Evolutionary conservation across 331 rosid genomes (phyloP).

Genomic region (Quercus tomentella): DNA sequence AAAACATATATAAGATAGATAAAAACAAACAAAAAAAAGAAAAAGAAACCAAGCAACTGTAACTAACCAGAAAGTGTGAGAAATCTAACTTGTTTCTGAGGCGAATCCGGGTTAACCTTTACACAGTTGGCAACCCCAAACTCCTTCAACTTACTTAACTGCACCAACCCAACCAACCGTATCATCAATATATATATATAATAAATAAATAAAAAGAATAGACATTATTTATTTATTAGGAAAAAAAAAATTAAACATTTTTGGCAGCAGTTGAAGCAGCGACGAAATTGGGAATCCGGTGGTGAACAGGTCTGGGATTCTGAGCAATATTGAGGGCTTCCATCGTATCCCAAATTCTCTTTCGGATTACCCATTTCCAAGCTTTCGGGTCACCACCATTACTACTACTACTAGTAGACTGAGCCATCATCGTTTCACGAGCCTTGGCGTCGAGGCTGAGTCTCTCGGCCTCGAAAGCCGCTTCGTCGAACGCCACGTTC

Average conservation of each 20-base stretch:
- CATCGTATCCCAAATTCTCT: constrained; percentile 82
- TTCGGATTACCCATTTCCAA: constrained; percentile 91
- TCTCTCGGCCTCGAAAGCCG: constrained; percentile 73
- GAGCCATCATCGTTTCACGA: constrained; percentile 60
- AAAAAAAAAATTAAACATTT: constrained; percentile 36
- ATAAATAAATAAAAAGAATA: not conserved
- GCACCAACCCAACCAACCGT: constrained; percentile 25
- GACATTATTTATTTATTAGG: not conserved
- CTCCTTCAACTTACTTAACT: constrained; percentile 63
- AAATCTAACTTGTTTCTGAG: constrained; percentile 95
- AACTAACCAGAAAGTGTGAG: constrained; percentile 86
- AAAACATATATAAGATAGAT: too few species aligned
- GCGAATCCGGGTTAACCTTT: constrained; percentile 96
- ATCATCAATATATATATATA: too few species aligned
- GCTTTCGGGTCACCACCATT: constrained; percentile 69
- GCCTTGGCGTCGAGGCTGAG: constrained; percentile 70
- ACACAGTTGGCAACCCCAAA: constrained; percentile 67
- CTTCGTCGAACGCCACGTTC: constrained; percentile 47
- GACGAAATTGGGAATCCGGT: constrained; percentile 86
- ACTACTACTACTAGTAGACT: constrained; percentile 13
- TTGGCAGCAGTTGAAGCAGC: constrained; percentile 72
- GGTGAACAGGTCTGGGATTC: constrained; percentile 85
- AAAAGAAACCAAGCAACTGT: not conserved
- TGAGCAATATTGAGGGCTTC: constrained; percentile 61
- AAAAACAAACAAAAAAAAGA: too few species aligned